These are phyloP conservation scores for Petasospora fabianii DNA, from an alignment of 1,139 yeast species.

Conservation along the genomic window DNA sequence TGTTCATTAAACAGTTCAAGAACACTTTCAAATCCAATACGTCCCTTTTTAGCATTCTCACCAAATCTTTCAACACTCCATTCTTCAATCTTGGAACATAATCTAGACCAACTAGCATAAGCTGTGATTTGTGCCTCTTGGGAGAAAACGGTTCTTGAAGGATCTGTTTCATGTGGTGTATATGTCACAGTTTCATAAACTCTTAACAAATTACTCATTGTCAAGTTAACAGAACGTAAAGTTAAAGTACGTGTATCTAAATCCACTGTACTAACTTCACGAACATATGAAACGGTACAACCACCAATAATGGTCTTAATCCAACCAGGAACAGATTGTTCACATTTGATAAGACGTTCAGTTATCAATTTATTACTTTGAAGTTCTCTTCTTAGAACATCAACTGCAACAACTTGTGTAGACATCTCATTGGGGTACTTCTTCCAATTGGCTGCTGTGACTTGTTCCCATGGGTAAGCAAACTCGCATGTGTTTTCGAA, in stretches of 20 bases:
- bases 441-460: conserved; percentile 94
- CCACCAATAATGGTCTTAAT: conserved; percentile 71
- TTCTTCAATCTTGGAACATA: conserved; percentile 83
- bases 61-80: conserved; percentile 89
- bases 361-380: conserved; percentile 64
- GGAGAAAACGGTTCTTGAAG: conserved; percentile 53
- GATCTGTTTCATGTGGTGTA: conserved; percentile 54
- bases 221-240: conserved; percentile 82
- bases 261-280: conserved; percentile 88
- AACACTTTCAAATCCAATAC: conserved; percentile 79
- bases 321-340: conserved; percentile 88
- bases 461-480: conserved; percentile 88
- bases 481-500: conserved; percentile 68
- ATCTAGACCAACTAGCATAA: conserved; percentile 60
- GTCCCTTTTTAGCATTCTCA: conserved; percentile 82
- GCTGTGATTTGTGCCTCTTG: conserved; percentile 92
- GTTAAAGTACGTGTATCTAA: conserved; percentile 58
- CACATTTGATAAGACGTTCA: conserved; percentile 85
- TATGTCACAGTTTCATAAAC: conserved; percentile 87
- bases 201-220: conserved; percentile 70
- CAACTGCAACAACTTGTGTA: conserved; percentile 94
- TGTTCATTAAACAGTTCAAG: conserved; percentile 50
- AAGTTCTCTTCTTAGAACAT: conserved; percentile 70
- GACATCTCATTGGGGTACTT: conserved; percentile 93
- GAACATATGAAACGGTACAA: conserved; percentile 68